phyloP scores from a whole-genome alignment of 768 basidiomycete genomes.

The Sporobolomyces roseus region DNA sequence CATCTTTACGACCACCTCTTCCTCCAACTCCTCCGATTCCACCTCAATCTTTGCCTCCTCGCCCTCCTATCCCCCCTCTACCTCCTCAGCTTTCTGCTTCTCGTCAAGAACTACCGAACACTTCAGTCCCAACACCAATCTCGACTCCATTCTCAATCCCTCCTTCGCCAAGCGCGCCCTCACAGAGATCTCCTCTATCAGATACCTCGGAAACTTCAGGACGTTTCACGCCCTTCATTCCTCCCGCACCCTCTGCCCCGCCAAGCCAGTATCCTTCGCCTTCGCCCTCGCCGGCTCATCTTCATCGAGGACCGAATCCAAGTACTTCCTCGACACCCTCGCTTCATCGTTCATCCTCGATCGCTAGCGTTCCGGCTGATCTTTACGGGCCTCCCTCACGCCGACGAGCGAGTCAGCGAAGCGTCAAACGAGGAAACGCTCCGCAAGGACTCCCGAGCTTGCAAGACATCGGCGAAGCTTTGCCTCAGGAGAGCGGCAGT shows the following conservation, averaged over 20 bases:
- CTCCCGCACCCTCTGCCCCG: background rate
- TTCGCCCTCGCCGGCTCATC: background rate
- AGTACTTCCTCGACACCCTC: too few species aligned
- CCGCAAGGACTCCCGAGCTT: background rate
- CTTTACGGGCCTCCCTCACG: background rate
- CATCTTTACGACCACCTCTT: background rate
- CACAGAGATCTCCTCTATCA: background rate
- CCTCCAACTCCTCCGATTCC: constrained; percentile 7
- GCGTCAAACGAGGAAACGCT: background rate
- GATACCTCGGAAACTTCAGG: background rate
- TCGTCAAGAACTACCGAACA: too few species aligned
- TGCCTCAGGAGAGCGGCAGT: background rate
- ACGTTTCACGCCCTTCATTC: background rate
- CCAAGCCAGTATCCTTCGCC: background rate
- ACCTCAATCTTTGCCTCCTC: background rate
- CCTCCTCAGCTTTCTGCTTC: background rate
- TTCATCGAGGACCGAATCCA: too few species aligned
- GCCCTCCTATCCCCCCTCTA: constrained; percentile 11
- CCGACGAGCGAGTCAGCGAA: background rate
- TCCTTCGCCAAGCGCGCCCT: background rate
- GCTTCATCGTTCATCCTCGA: constrained; percentile 6
- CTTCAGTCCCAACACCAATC: background rate
- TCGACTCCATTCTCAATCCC: constrained; percentile 3
- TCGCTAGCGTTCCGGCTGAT: background rate
- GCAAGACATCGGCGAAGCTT: constrained; percentile 5